Conservation (phyloP, 306 rosid species). For the Corylus americana region DNA sequence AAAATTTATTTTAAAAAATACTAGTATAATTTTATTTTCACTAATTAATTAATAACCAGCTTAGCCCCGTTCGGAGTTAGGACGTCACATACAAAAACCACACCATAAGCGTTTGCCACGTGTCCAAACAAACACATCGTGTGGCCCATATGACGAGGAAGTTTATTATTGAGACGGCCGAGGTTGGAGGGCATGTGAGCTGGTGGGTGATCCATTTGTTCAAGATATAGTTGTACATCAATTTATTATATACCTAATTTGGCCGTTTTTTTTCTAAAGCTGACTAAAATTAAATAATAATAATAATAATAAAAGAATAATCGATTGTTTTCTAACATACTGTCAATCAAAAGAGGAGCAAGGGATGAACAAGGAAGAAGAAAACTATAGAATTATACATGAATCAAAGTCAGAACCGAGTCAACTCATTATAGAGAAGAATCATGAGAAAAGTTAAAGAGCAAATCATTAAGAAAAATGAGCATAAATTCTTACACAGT, state of each 20-base stretch:
- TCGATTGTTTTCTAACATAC: background rate
- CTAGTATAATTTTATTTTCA: no score
- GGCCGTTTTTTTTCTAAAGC: background rate
- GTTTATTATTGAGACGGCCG: slow-evolving; percentile 26
- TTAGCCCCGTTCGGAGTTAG: no score
- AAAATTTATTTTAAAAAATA: no score
- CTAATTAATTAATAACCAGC: no score
- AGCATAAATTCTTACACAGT: slow-evolving; percentile 7
- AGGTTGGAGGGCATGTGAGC: slow-evolving; percentile 13
- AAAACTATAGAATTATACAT: background rate
- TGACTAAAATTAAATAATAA: background rate
- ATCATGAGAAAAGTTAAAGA: background rate
- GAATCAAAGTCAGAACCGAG: background rate
- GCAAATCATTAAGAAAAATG: background rate
- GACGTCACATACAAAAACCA: no score
- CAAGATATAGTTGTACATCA: background rate
- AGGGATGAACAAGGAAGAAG: background rate
- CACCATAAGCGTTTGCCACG: background rate
- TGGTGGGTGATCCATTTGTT: slow-evolving; percentile 4
- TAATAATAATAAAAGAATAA: background rate
- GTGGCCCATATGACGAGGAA: slow-evolving; percentile 12
- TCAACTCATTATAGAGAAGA: background rate
- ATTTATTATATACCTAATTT: background rate
- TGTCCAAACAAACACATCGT: background rate
- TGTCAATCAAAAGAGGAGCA: background rate